Evolutionary conservation across 1,284 basidiomycete genomes (phyloP).

Genomic region (Microbotryum violaceum): DNA sequence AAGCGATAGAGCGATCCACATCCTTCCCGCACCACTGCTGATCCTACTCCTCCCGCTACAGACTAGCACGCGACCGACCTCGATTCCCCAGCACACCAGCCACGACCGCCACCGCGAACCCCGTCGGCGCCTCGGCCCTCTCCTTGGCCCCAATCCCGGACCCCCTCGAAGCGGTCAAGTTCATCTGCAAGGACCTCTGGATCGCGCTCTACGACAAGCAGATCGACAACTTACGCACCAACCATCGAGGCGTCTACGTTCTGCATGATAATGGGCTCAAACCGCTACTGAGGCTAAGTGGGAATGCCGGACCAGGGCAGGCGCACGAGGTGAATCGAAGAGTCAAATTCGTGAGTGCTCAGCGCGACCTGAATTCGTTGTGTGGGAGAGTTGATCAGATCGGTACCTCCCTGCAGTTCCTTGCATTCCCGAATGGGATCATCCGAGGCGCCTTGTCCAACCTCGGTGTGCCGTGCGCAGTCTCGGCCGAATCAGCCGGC

Average conservation of each 20-base stretch:
- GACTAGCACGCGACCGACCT: conserved; percentile 23
- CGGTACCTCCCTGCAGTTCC: conserved; percentile 13
- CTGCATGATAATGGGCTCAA: conserved; percentile 29
- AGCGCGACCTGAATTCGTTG: too few species aligned
- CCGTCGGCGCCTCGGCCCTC: not conserved
- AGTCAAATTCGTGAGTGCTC: conserved; percentile 6
- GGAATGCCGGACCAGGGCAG: not conserved
- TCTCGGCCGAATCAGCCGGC: conserved; percentile 21
- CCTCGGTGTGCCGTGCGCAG: conserved; percentile 28
- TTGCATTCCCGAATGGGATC: conserved; percentile 29
- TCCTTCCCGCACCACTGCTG: not conserved
- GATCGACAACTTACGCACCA: conserved; percentile 37
- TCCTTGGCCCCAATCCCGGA: conserved; percentile 11
- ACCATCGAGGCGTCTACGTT: conserved; percentile 36
- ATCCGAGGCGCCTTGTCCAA: conserved; percentile 32
- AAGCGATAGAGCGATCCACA: not conserved
- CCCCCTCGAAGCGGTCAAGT: conserved; percentile 34
- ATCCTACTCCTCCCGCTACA: not conserved
- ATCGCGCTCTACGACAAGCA: conserved; percentile 34
- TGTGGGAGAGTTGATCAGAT: not conserved
- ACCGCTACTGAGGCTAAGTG: conserved; percentile 15
- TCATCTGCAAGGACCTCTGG: conserved; percentile 38
- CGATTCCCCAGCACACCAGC: conserved; percentile 16
- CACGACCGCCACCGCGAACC: not conserved
- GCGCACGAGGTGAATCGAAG: conserved; percentile 9